Percentiles rank a stretch among this genome's conserved stretches.
Conservation (phyloP, 441 rosid species). For the Aquilaria agallochum region DNA sequence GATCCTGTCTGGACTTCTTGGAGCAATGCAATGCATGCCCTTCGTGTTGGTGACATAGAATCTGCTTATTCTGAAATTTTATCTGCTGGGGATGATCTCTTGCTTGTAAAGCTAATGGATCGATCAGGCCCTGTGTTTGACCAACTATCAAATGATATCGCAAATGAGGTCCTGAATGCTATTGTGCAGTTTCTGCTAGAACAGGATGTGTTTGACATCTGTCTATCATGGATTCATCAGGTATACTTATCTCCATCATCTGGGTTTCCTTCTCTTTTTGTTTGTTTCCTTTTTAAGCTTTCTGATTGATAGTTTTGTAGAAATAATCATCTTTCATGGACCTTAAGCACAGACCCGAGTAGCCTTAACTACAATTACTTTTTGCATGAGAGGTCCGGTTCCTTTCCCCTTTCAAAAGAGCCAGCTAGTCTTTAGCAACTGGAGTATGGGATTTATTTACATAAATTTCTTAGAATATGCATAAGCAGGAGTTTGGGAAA, state of each 20-base stretch:
- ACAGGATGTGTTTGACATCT: slow-evolving; percentile 73
- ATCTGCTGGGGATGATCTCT: slow-evolving; percentile 77
- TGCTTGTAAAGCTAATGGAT: slow-evolving; percentile 96
- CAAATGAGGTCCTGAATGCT: slow-evolving; percentile 68
- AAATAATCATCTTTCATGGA: too few relatives aligned
- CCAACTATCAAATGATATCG: slow-evolving; percentile 81
- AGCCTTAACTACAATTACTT: too few relatives aligned
- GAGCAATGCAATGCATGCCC: slow-evolving; percentile 93
- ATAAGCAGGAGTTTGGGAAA: too few relatives aligned
- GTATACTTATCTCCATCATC: slow-evolving; percentile 26
- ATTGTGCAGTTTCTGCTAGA: slow-evolving; percentile 76
- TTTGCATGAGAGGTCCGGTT: too few relatives aligned
- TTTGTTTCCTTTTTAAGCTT: not conserved
- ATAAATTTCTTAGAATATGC: too few relatives aligned
- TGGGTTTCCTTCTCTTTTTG: not conserved
- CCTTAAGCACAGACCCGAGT: too few relatives aligned
- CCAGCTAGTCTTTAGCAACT: too few relatives aligned
- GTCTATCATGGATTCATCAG: slow-evolving; percentile 97
- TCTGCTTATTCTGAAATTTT: slow-evolving; percentile 83
- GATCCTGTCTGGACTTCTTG: slow-evolving; percentile 89
- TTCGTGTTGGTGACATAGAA: slow-evolving; percentile 86
- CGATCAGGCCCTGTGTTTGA: slow-evolving; percentile 86
- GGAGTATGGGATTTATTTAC: too few relatives aligned
- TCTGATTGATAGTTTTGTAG: not conserved
- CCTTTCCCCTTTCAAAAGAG: too few relatives aligned